Evolutionary conservation across 2,329 filamentous ascomycete species (phyloP).

Genomic region (Nigrograna mackinnonii): DNA sequence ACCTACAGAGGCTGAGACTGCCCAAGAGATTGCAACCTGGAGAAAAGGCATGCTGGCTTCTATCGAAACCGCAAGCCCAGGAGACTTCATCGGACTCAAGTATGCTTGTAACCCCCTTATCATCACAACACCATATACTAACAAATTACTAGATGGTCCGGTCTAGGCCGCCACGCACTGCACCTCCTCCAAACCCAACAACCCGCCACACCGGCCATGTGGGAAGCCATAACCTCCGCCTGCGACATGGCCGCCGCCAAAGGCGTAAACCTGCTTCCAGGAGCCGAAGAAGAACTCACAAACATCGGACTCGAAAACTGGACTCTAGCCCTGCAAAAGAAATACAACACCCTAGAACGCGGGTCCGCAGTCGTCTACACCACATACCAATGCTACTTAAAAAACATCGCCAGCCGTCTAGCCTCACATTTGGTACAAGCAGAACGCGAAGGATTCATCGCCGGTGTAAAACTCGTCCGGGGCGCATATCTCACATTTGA

Average conservation of each 20-base stretch:
- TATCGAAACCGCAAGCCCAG: conserved; percentile 57
- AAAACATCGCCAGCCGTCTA: conserved; percentile 48
- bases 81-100: conserved; percentile 61
- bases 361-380: conserved; percentile 73
- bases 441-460: conserved; percentile 51
- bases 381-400: conserved; percentile 63
- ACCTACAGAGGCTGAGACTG: conserved; percentile 55
- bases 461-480: conserved; percentile 61
- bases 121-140: conserved; percentile 10
- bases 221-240: conserved; percentile 71
- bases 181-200: conserved; percentile 66
- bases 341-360: conserved; percentile 64
- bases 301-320: conserved; percentile 81
- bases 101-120: conserved; percentile 23
- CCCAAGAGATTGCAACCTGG: conserved; percentile 72
- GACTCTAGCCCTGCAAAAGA: conserved; percentile 75
- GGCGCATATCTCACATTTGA: conserved; percentile 61
- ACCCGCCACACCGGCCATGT: conserved; percentile 66
- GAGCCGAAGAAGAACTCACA: conserved; percentile 81
- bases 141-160: conserved; percentile 65
- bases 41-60: conserved; percentile 74
- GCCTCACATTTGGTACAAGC: conserved; percentile 52
- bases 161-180: conserved; percentile 75
- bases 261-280: conserved; percentile 76
- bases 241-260: conserved; percentile 72